Conservation (phyloP, 495 filamentous ascomycete genomes). For the Copromyces sp. region DNA sequence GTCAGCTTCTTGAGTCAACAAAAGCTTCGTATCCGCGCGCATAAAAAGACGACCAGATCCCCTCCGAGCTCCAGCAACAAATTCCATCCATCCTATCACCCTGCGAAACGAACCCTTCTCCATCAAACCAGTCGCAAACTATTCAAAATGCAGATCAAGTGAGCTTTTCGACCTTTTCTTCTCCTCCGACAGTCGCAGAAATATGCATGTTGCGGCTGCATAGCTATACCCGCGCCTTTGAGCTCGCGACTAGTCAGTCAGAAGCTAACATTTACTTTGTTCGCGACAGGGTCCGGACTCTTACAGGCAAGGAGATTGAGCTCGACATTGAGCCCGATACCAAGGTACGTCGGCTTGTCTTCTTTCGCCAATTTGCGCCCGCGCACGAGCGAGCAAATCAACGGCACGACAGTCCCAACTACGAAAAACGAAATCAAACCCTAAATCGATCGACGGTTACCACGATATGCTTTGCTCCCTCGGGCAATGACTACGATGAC, state of each 20-base stretch:
- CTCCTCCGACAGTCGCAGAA: background rate
- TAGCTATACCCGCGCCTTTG: background rate
- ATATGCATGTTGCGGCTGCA: background rate
- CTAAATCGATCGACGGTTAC: background rate
- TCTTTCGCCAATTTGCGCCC: background rate
- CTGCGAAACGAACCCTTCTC: background rate
- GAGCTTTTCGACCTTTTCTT: conserved; percentile 4
- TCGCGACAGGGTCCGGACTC: conserved; percentile 72
- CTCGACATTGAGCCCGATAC: conserved; percentile 88
- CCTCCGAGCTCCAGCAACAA: background rate
- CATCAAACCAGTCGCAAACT: background rate
- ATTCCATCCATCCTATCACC: background rate
- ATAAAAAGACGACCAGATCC: background rate
- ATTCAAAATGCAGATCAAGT: conserved; percentile 37
- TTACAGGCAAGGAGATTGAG: conserved; percentile 98
- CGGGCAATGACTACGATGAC: background rate
- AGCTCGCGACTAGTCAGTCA: background rate
- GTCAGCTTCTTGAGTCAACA: background rate
- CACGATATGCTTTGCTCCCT: background rate
- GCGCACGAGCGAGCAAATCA: background rate
- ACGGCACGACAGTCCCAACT: background rate
- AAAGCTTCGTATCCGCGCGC: background rate
- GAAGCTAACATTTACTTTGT: background rate
- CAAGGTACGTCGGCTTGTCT: conserved; percentile 47
- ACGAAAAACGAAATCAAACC: background rate